Percentiles rank a stretch among this genome's conserved stretches.
Conservation (phyloP, 1,284 basidiomycete genomes). For the Ceratobasidium sp. region DNA sequence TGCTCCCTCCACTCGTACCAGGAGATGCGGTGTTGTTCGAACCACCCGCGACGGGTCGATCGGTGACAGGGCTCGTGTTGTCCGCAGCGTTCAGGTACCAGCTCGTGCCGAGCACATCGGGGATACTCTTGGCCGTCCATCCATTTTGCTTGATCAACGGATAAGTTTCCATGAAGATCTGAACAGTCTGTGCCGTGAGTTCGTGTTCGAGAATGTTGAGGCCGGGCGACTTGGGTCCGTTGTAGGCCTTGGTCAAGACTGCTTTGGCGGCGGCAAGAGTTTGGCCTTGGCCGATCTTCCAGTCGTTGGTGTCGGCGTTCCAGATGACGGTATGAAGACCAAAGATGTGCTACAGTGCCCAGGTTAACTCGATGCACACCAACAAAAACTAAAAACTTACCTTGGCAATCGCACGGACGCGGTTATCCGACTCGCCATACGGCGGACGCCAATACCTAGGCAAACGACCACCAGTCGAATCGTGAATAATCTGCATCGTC, state of each 20-base stretch:
- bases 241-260: constrained; percentile 68
- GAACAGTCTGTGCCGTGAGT: constrained; percentile 70
- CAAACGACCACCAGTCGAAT: constrained; percentile 80
- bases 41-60: constrained; percentile 10
- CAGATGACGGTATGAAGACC: constrained; percentile 79
- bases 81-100: constrained; percentile 49
- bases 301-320: constrained; percentile 71
- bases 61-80: constrained; percentile 28
- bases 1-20: background rate
- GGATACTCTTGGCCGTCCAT: constrained; percentile 75
- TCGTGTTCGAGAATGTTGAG: constrained; percentile 90
- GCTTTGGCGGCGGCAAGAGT: constrained; percentile 62
- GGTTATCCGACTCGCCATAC: constrained; percentile 80
- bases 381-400: background rate
- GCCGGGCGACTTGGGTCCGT: constrained; percentile 75
- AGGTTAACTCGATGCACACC: background rate
- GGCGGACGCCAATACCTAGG: constrained; percentile 84
- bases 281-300: constrained; percentile 44
- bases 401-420: constrained; percentile 79
- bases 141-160: constrained; percentile 73
- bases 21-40: background rate
- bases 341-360: constrained; percentile 65
- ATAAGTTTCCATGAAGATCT: constrained; percentile 77
- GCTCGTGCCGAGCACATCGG: constrained; percentile 61
- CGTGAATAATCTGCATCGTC: constrained; percentile 85